These are phyloP conservation scores for Phytophthora litchii DNA, from an alignment of 352 stramenopile species.

Conservation along the genomic window DNA sequence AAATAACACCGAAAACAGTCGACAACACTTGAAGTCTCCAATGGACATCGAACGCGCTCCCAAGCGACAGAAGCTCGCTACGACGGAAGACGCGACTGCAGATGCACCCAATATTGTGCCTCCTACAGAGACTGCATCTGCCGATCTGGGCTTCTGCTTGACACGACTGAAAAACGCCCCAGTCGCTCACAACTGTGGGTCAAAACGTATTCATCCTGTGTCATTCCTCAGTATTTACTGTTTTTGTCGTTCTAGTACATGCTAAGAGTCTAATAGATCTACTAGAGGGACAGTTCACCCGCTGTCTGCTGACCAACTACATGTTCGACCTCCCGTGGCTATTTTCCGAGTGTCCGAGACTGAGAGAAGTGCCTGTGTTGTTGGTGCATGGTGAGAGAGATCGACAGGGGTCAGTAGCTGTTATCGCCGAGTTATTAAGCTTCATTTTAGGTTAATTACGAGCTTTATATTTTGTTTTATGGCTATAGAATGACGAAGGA, in stretches of 20 bases:
- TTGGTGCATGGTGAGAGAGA: slow-evolving; percentile 81
- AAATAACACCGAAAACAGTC: neutral
- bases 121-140: neutral
- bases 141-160: slow-evolving; percentile 39
- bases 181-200: slow-evolving; percentile 55
- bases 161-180: slow-evolving; percentile 43
- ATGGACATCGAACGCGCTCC: slow-evolving; percentile 15
- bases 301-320: slow-evolving; percentile 83
- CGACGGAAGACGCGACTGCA: neutral
- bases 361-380: slow-evolving; percentile 69
- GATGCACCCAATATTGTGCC: neutral
- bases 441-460: neutral
- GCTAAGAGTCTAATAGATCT: slow-evolving; percentile 52
- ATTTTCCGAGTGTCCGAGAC: slow-evolving; percentile 59
- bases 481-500: slow-evolving; percentile 56
- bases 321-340: slow-evolving; percentile 83
- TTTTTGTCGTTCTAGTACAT: slow-evolving; percentile 35
- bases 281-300: slow-evolving; percentile 62
- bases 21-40: slow-evolving; percentile 17
- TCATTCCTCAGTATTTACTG: neutral
- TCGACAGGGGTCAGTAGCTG: slow-evolving; percentile 32
- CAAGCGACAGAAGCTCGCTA: slow-evolving; percentile 35
- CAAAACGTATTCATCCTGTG: neutral
- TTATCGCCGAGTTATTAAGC: neutral
- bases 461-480: neutral